These are phyloP conservation scores for Colletotrichum sansevieriae DNA, from an alignment of 2,329 filamentous ascomycete species.

Conservation along the genomic window DNA sequence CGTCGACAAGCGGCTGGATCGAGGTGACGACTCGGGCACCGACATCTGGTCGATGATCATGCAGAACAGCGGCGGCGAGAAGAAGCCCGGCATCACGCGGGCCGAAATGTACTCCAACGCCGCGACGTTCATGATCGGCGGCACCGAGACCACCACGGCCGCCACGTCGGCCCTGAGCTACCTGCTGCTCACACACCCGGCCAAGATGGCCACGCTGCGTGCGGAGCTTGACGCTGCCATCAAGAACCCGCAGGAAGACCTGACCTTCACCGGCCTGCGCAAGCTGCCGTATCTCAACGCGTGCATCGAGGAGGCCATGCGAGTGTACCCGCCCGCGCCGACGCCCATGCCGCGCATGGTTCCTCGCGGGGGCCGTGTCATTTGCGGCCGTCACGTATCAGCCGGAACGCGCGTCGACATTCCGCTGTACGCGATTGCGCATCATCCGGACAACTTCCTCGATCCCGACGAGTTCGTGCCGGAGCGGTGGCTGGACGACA, in stretches of 20 bases:
- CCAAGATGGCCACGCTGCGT: constrained; percentile 48
- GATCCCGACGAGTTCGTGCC: constrained; percentile 60
- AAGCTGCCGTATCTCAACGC: constrained; percentile 56
- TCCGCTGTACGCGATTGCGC: constrained; percentile 35
- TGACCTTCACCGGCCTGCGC: constrained; percentile 49
- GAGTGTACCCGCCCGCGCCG: constrained; percentile 49
- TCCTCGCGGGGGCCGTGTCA: constrained; percentile 49
- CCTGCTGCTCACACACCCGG: constrained; percentile 52
- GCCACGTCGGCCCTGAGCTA: constrained; percentile 56
- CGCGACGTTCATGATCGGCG: constrained; percentile 51
- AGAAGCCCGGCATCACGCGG: constrained; percentile 26
- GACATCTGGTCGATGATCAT: constrained; percentile 38
- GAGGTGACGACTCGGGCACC: constrained; percentile 30
- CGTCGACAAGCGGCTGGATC: constrained; percentile 38
- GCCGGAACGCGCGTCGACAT: constrained; percentile 43
- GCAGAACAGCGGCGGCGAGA: constrained; percentile 25
- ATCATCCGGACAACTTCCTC: constrained; percentile 53
- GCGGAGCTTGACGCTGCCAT: constrained; percentile 51
- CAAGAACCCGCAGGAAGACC: constrained; percentile 48
- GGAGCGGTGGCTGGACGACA: constrained; percentile 55
- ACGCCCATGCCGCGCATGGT: constrained; percentile 47
- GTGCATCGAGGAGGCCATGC: constrained; percentile 56
- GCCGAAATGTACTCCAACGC: constrained; percentile 42
- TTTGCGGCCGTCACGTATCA: constrained; percentile 50
- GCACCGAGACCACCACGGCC: constrained; percentile 61